These are phyloP conservation scores for Effrenium voratum DNA, from an alignment of 73 alveolate genomes.

Conservation along the genomic window DNA sequence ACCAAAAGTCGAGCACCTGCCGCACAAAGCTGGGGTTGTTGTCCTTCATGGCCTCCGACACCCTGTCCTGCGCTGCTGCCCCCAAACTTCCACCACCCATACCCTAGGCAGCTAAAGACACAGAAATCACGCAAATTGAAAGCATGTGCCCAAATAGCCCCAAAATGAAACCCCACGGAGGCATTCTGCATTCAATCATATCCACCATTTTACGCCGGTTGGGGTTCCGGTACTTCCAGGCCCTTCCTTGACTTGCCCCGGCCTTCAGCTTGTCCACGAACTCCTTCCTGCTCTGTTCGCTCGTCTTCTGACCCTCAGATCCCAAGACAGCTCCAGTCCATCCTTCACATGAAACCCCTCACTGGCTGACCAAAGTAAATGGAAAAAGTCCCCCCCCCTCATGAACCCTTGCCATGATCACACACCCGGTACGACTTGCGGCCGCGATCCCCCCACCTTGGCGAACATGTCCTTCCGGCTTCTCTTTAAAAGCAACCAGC, in stretches of 20 bases:
- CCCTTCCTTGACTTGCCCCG: not conserved
- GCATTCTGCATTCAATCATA: not conserved
- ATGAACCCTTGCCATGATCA: too few species aligned
- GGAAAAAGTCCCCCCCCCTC: too few species aligned
- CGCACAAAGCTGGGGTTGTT: not conserved
- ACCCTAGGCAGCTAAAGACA: not conserved
- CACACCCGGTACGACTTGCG: too few species aligned
- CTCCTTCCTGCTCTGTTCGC: conserved; percentile 7
- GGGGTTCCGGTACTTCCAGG: not conserved
- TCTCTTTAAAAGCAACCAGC: too few species aligned
- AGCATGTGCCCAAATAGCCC: not conserved
- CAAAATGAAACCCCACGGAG: not conserved
- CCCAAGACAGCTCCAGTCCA: too few species aligned
- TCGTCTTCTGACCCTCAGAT: not conserved
- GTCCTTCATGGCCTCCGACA: not conserved
- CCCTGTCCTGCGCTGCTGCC: conserved; percentile 15
- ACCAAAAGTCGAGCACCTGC: not conserved
- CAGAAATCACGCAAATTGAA: not conserved
- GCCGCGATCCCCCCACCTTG: too few species aligned
- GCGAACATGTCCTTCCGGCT: too few species aligned
- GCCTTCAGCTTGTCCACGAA: not conserved
- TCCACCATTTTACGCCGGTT: not conserved
- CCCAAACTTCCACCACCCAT: not conserved
- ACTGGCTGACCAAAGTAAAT: too few species aligned
- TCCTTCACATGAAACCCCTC: too few species aligned